These are phyloP conservation scores for Paspalum notatum DNA, from an alignment of 176 grass and related monocot species.

Conservation along the genomic window DNA sequence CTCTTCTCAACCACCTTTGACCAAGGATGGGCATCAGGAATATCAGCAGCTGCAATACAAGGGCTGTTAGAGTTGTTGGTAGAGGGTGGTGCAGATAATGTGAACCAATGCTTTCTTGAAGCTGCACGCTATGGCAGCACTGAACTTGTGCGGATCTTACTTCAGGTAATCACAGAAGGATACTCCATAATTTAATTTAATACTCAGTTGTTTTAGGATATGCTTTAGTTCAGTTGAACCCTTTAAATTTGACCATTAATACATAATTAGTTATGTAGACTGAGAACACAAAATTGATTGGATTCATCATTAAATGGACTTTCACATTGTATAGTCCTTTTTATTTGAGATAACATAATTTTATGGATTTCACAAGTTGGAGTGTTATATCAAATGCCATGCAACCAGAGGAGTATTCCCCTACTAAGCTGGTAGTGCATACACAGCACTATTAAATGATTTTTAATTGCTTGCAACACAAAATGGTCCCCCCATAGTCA, in stretches of 20 bases:
- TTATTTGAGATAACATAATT: not conserved
- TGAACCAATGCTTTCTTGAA: constrained; percentile 99
- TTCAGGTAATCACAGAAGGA: constrained; percentile 62
- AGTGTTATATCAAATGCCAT: not conserved
- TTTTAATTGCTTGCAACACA: constrained; percentile 11
- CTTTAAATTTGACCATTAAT: not conserved
- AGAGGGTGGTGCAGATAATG: constrained; percentile 97
- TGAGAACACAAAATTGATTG: not conserved
- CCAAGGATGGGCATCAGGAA: constrained; percentile 81
- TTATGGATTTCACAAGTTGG: not conserved
- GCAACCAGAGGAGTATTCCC: not conserved
- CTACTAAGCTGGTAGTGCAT: not conserved
- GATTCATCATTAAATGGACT: not conserved
- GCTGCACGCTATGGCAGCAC: constrained; percentile 93
- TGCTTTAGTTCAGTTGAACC: not conserved
- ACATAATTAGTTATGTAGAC: not conserved
- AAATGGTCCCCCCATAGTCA: not conserved
- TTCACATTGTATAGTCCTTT: not conserved
- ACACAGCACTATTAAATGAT: constrained; percentile 23
- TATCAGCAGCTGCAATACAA: constrained; percentile 71
- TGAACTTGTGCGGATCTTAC: constrained; percentile 90
- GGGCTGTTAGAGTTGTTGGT: constrained; percentile 90
- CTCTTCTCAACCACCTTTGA: constrained; percentile 88
- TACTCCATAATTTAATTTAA: constrained; percentile 17
- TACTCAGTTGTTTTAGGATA: not conserved